These are phyloP conservation scores for Hordeum pubiflorum DNA, from an alignment of 202 grass and related monocot species.

Conservation along the genomic window DNA sequence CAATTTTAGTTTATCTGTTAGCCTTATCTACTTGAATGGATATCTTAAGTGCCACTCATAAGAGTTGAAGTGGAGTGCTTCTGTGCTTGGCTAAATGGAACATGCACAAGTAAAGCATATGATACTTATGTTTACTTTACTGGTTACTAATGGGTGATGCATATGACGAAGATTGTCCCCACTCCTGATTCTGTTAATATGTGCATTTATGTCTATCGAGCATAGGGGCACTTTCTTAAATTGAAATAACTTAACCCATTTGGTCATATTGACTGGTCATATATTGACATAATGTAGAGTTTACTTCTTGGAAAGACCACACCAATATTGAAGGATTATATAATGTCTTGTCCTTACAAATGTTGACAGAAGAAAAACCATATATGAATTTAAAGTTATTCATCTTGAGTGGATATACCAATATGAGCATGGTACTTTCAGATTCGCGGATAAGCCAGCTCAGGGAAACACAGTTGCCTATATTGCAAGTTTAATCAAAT, in stretches of 20 bases:
- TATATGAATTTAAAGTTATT: not conserved
- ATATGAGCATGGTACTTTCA: not conserved
- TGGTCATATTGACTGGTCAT: not conserved
- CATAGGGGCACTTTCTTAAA: not conserved
- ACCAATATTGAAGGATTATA: not conserved
- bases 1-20: constrained; percentile 13
- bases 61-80: not conserved
- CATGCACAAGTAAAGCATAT: not conserved
- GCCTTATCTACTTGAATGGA: not conserved
- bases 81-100: not conserved
- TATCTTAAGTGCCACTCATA: not conserved
- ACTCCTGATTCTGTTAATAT: not conserved
- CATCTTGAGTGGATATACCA: not conserved
- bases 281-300: not conserved
- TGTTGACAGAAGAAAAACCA: not conserved
- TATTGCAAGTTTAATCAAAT: constrained; percentile 18
- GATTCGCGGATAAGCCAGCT: not conserved
- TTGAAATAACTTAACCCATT: not conserved
- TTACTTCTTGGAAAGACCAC: not conserved
- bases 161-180: not conserved
- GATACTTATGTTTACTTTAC: not conserved
- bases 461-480: not conserved
- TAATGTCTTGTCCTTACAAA: not conserved
- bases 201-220: not conserved
- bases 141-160: not conserved